Evolutionary conservation across 768 basidiomycete genomes (phyloP), one percentile per base, ranked within the genome.

Genomic region (Termitomyces sp.): DNA sequence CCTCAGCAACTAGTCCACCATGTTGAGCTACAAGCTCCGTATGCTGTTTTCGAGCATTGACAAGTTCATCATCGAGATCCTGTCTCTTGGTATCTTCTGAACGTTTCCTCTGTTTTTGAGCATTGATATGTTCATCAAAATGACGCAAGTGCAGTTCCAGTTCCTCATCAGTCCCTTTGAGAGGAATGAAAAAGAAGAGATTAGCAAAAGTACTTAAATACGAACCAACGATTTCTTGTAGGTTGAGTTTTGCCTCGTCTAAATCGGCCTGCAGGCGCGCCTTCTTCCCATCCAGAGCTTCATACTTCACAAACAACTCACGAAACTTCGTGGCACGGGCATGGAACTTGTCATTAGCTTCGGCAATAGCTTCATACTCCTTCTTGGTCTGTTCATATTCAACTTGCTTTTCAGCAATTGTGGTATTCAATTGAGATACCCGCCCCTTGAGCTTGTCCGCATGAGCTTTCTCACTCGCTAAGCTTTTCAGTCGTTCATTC

Each of bases 241-340:
- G 75, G 56, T 81, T 89, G 47, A 85, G 77, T 57, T 80, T 82
- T 6, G 86, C 78, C 31, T 86, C 83, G 1, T 78, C 76, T 39
- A 90, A 76, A 45, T 93, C 87, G 13, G 74, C 72, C 63, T 88
- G 78, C 55, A 85, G 75, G 50, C 83, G 80, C n/a, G 75, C 68
- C 67, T 87, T 88, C 66, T 81, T 82, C 59, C 83, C 78, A 55
- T 86, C 76, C 48, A 91, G 70, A 60, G 76, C 79, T 57, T 89
- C 84, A 22, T 87, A 82, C 65, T 84, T 84, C 56, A 88, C 73
- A 67, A 90, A 95, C 55, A 89, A 79, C 71, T 97, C 91, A 58
- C 92, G 83, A 69, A 98, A 97, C 67, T 89, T 89, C 22, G 85
- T 86, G 3, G 91, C 87, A 47, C 85, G 81, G 52, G 96, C 90